Evolutionary conservation across 2,329 filamentous ascomycete genomes (phyloP).

Genomic region (Grosmannia serpens): DNA sequence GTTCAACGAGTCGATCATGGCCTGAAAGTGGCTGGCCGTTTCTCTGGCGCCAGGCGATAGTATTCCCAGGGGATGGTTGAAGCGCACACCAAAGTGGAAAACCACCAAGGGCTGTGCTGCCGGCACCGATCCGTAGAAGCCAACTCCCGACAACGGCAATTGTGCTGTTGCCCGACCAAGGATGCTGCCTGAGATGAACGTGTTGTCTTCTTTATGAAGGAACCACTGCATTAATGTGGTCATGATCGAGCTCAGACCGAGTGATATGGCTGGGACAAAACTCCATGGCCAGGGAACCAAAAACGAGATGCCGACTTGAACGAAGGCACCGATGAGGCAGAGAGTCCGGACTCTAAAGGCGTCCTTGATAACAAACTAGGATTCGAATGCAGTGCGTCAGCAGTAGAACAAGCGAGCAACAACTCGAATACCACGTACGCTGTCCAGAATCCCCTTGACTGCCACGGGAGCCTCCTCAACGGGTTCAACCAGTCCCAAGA

Average conservation of each 20-base stretch:
- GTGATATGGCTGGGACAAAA: conserved; percentile 19
- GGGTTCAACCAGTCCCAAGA: background rate
- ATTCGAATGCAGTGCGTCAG: background rate
- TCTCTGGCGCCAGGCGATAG: conserved; percentile 32
- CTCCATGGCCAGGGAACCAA: conserved; percentile 24
- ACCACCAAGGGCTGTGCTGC: conserved; percentile 14
- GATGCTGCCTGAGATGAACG: conserved; percentile 17
- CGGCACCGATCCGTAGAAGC: background rate
- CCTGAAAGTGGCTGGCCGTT: conserved; percentile 24
- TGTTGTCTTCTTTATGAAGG: conserved; percentile 11
- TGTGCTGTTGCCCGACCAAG: conserved; percentile 23
- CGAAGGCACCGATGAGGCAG: conserved; percentile 21
- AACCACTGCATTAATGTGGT: conserved; percentile 18
- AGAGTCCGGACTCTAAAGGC: conserved; percentile 21
- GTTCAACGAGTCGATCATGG: conserved; percentile 26
- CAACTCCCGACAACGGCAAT: conserved; percentile 13
- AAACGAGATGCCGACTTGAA: conserved; percentile 22
- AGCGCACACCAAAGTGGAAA: conserved; percentile 32
- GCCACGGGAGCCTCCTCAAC: background rate
- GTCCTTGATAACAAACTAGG: conserved; percentile 20
- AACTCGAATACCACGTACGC: background rate
- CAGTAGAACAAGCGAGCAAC: background rate
- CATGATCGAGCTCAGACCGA: conserved; percentile 20
- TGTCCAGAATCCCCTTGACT: background rate
- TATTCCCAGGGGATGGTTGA: conserved; percentile 37